Evolutionary conservation across 345 rosid genomes (phyloP).

Genomic region (Camelina laxa): DNA sequence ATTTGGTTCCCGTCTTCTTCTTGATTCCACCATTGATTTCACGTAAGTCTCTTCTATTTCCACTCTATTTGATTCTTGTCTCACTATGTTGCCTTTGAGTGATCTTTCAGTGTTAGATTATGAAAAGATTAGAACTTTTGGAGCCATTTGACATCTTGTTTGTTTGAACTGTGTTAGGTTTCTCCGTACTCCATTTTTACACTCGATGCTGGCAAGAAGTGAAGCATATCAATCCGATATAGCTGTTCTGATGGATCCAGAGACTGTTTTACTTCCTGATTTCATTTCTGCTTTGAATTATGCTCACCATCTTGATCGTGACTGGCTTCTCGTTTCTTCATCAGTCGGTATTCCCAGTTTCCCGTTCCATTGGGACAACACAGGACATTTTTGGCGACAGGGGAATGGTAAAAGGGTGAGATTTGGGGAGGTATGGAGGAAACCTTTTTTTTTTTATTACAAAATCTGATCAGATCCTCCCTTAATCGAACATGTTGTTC

Average conservation of each 20-base stretch:
- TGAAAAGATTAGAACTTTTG: neutral
- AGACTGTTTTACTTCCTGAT: conserved; percentile 65
- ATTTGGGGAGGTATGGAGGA: conserved; percentile 64
- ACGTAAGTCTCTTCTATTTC: conserved; percentile 56
- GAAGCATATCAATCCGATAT: conserved; percentile 56
- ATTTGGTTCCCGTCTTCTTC: conserved; percentile 64
- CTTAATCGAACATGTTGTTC: conserved; percentile 38
- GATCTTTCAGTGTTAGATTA: neutral
- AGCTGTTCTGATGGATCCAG: conserved; percentile 56
- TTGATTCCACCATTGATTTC: conserved; percentile 75
- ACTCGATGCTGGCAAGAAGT: conserved; percentile 80
- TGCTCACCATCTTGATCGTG: conserved; percentile 58
- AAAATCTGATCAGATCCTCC: conserved; percentile 4
- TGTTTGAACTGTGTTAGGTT: conserved; percentile 54
- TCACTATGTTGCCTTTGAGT: neutral
- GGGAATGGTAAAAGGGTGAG: conserved; percentile 53
- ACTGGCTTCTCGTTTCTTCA: conserved; percentile 87
- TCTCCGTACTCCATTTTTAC: conserved; percentile 82
- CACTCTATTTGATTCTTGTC: neutral
- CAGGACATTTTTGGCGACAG: conserved; percentile 63
- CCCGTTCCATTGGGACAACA: conserved; percentile 59
- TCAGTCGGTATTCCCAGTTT: conserved; percentile 52
- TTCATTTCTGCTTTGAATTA: conserved; percentile 58
- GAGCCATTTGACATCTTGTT: neutral
- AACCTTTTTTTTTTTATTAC: conserved; percentile 4